phyloP scores from a whole-genome alignment of 495 filamentous ascomycete genomes.

The Aspergillus panamensis region DNA sequence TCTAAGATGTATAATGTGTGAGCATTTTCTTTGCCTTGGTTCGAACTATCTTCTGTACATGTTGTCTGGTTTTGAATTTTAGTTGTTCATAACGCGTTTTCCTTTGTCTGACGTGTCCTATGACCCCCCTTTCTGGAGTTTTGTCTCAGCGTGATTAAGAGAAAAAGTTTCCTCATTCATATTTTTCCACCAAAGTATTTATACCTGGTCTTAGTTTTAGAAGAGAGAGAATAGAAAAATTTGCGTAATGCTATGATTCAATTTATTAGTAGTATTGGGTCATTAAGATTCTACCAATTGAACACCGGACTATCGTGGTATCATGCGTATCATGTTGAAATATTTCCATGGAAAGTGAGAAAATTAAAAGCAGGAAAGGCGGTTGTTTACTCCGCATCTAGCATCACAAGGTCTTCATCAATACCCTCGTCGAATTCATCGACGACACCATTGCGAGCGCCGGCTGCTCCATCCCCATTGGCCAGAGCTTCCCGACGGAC shows the following conservation, averaged over 20 bases:
- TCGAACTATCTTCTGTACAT: conserved; percentile 26
- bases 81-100: conserved; percentile 25
- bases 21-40: conserved; percentile 14
- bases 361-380: neutral
- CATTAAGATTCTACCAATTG: conserved; percentile 1
- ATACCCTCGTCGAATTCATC: conserved; percentile 62
- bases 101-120: conserved; percentile 28
- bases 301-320: conserved; percentile 22
- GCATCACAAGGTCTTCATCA: conserved; percentile 58
- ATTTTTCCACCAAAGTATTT: conserved; percentile 12
- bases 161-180: conserved; percentile 36
- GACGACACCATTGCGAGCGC: conserved; percentile 17
- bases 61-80: conserved; percentile 22
- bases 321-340: conserved; percentile 17
- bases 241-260: neutral
- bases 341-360: neutral
- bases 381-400: conserved; percentile 52
- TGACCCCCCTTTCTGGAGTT: conserved; percentile 39
- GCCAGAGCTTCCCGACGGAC: conserved; percentile 33
- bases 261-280: neutral
- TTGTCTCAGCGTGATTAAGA: conserved; percentile 40
- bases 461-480: conserved; percentile 29
- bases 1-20: conserved; percentile 24
- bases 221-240: conserved; percentile 7
- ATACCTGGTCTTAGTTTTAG: conserved; percentile 1